Evolutionary conservation across 192 early-diverging fungal genomes (phyloP).

Genomic region (Linnemannia zychae): DNA sequence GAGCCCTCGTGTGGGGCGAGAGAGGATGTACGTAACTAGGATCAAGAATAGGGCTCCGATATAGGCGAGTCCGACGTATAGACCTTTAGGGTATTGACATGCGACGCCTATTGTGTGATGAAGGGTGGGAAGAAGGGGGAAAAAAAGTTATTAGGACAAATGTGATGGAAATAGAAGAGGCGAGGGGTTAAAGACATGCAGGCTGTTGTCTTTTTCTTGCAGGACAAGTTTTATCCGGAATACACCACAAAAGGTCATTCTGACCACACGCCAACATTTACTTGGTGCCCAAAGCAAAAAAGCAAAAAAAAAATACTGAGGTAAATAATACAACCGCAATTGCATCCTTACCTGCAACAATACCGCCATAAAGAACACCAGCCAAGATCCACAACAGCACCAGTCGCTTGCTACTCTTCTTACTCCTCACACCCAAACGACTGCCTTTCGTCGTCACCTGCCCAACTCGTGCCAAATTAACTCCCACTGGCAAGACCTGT

Average conservation of each 20-base stretch:
- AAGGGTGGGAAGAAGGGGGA: neutral
- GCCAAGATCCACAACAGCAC: constrained; percentile 35
- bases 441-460: constrained; percentile 7
- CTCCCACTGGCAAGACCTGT: constrained; percentile 33
- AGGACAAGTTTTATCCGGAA: neutral
- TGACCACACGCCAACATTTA: neutral
- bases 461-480: constrained; percentile 18
- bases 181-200: neutral
- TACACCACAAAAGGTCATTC: neutral
- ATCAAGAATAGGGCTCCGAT: constrained; percentile 16
- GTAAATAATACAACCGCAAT: neutral
- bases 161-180: neutral
- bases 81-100: constrained; percentile 52
- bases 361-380: constrained; percentile 43
- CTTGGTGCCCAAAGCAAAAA: neutral
- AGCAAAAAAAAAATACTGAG: neutral
- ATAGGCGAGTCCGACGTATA: constrained; percentile 38
- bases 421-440: neutral
- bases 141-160: neutral
- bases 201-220: neutral
- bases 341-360: constrained; percentile 45
- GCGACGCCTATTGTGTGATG: constrained; percentile 26
- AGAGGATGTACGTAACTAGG: constrained; percentile 9
- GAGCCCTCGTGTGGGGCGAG: neutral
- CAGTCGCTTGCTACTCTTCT: constrained; percentile 25